A percentile compares a stretch with the other conserved stretches of the same genome.
Conservation (phyloP, 352 stramenopile genomes). For the Plasmopara muralis region DNA sequence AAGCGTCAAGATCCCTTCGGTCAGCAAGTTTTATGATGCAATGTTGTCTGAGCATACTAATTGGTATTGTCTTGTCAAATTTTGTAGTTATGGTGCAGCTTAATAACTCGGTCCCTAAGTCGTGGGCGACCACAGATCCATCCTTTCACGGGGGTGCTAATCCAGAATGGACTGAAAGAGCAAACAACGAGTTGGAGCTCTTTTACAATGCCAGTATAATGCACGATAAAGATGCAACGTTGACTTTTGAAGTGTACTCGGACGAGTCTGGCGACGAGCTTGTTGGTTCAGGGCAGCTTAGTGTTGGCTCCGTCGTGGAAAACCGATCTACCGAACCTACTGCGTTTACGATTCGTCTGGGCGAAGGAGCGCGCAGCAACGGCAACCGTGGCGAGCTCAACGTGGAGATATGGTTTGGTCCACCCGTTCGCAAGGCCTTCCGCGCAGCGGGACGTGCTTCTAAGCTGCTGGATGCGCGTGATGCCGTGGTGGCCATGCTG, state of each 20-base stretch:
- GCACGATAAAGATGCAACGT: slow-evolving; percentile 34
- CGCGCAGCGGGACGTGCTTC: slow-evolving; percentile 58
- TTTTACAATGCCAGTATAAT: slow-evolving; percentile 54
- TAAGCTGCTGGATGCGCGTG: slow-evolving; percentile 69
- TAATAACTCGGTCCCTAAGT: slow-evolving; percentile 54
- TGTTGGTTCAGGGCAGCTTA: slow-evolving; percentile 62
- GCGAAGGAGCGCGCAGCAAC: slow-evolving; percentile 31
- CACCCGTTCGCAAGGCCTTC: slow-evolving; percentile 71
- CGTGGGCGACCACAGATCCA: slow-evolving; percentile 58
- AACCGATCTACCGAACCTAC: slow-evolving; percentile 26
- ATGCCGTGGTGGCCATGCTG: slow-evolving; percentile 50
- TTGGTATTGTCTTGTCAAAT: slow-evolving; percentile 5
- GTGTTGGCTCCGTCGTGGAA: slow-evolving; percentile 37
- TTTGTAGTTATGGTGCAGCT: slow-evolving; percentile 59
- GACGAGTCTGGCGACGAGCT: slow-evolving; percentile 66
- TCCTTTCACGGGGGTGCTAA: slow-evolving; percentile 50
- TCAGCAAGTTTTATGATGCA: slow-evolving; percentile 12
- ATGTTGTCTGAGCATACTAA: slow-evolving; percentile 2
- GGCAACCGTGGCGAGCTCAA: slow-evolving; percentile 53
- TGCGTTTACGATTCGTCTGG: slow-evolving; percentile 45
- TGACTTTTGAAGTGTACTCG: slow-evolving; percentile 69
- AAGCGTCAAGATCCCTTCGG: slow-evolving; percentile 75
- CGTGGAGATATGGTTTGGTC: slow-evolving; percentile 67
- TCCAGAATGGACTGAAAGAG: slow-evolving; percentile 56
- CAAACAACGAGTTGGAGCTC: slow-evolving; percentile 79